Percentiles rank a stretch among this genome's conserved stretches.
Conservation (phyloP, 1,284 basidiomycete genomes). For the Malassezia sympodialis region DNA sequence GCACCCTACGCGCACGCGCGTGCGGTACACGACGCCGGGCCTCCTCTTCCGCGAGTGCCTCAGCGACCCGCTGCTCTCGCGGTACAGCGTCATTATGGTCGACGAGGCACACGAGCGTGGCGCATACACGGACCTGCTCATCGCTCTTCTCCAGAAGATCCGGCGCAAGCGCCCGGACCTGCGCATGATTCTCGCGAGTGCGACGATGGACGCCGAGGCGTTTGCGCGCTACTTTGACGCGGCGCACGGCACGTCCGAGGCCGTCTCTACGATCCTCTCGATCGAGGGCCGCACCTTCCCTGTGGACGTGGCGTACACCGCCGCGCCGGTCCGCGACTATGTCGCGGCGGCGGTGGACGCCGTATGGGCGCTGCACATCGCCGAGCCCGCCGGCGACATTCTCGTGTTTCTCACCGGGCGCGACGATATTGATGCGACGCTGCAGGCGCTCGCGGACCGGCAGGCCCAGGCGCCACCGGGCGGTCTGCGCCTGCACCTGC, state of each 20-base stretch:
- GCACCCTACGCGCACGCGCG: slow-evolving; percentile 37
- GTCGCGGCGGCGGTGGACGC: slow-evolving; percentile 47
- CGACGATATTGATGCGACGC: slow-evolving; percentile 59
- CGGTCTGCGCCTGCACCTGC: slow-evolving; percentile 50
- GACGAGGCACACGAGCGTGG: slow-evolving; percentile 51
- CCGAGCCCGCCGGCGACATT: slow-evolving; percentile 51
- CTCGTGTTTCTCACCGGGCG: slow-evolving; percentile 50
- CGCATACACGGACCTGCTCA: slow-evolving; percentile 49
- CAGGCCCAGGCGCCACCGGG: slow-evolving; percentile 56
- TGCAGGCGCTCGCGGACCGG: slow-evolving; percentile 70
- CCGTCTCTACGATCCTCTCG: slow-evolving; percentile 33
- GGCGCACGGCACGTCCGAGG: background rate
- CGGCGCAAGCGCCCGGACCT: slow-evolving; percentile 76
- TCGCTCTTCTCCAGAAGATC: slow-evolving; percentile 57
- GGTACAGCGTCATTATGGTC: slow-evolving; percentile 49
- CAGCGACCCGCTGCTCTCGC: slow-evolving; percentile 31
- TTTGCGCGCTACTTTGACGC: slow-evolving; percentile 72
- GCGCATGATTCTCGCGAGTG: slow-evolving; percentile 82
- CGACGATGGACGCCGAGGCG: slow-evolving; percentile 79
- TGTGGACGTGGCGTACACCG: slow-evolving; percentile 48
- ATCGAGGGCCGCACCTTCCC: slow-evolving; percentile 49
- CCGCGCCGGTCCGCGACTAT: slow-evolving; percentile 46
- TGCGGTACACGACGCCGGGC: slow-evolving; percentile 44
- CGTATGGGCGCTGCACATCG: slow-evolving; percentile 47
- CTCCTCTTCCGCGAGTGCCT: slow-evolving; percentile 37